Percentiles rank a stretch among this genome's conserved stretches.
These are phyloP conservation scores for Cordyceps javanica DNA, from an alignment of 2,329 filamentous ascomycete genomes.

Conservation along the genomic window DNA sequence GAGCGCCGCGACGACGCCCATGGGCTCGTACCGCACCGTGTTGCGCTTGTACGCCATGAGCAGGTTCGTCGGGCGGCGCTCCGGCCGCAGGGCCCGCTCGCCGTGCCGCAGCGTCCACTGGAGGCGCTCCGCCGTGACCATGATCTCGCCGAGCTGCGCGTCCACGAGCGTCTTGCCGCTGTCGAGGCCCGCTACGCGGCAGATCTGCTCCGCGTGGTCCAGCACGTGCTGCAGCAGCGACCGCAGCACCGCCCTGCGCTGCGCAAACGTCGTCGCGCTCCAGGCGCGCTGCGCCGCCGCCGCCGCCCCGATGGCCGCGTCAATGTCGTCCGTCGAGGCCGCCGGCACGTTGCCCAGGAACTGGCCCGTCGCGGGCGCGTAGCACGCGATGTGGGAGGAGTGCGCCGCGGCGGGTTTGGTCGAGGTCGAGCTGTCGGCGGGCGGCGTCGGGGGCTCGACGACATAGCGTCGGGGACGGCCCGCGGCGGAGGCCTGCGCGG, in stretches of 20 bases:
- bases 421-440: conserved; percentile 53
- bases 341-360: conserved; percentile 75
- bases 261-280: conserved; percentile 68
- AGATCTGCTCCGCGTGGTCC: conserved; percentile 84
- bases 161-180: conserved; percentile 96
- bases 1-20: conserved; percentile 86
- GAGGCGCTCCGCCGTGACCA: conserved; percentile 90
- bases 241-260: conserved; percentile 72
- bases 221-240: conserved; percentile 78
- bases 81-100: conserved; percentile 68
- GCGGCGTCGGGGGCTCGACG: conserved; percentile 52
- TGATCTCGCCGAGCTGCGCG: conserved; percentile 86
- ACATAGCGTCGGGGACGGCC: conserved; percentile 49
- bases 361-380: conserved; percentile 82
- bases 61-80: conserved; percentile 75
- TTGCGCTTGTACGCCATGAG: conserved; percentile 96
- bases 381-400: conserved; percentile 70
- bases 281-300: conserved; percentile 69
- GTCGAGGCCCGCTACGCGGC: conserved; percentile 78
- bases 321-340: conserved; percentile 68
- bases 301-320: conserved; percentile 69
- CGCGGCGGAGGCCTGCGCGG: conserved; percentile 24
- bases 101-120: conserved; percentile 92
- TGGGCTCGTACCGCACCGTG: conserved; percentile 80
- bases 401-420: conserved; percentile 55